Percentiles rank a stretch among this genome's conserved stretches.
Conservation (phyloP, 371 early-diverging fungal genomes). For the Capillidium heterosporum region DNA sequence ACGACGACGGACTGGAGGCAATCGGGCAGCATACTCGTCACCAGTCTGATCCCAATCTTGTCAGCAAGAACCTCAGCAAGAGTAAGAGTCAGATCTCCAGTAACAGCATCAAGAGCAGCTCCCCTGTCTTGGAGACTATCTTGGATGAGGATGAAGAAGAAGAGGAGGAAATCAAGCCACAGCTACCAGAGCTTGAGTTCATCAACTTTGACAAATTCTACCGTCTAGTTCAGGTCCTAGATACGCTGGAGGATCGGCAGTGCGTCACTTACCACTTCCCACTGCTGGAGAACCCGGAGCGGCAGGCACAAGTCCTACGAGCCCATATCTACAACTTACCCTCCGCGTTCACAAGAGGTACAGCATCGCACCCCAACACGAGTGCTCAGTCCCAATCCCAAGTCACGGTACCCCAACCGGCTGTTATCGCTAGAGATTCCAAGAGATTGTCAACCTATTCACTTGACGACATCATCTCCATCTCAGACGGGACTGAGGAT, state of each 20-base stretch:
- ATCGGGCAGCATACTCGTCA: neutral
- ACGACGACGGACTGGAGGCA: neutral
- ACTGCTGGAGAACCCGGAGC: neutral
- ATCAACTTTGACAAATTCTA: constrained; percentile 4
- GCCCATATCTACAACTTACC: neutral
- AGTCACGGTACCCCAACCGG: no score
- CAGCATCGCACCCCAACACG: no score
- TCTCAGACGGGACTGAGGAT: no score
- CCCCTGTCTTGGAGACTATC: neutral
- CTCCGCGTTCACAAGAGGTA: neutral
- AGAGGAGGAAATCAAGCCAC: no score
- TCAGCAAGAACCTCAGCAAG: no score
- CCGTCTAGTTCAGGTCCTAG: neutral
- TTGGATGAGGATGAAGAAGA: no score
- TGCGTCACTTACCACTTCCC: neutral
- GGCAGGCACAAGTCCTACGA: neutral
- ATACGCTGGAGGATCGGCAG: neutral
- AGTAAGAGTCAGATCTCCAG: neutral
- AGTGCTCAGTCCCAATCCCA: no score
- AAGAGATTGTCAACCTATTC: no score
- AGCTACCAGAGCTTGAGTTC: neutral
- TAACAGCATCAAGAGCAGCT: neutral
- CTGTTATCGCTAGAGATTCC: no score
- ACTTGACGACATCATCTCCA: no score
- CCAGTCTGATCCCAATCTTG: neutral